Percentiles rank a stretch among this genome's conserved stretches.
Evolutionary conservation across 179 eudicot species (phyloP).

Genomic region (Beta corolliflora): DNA sequence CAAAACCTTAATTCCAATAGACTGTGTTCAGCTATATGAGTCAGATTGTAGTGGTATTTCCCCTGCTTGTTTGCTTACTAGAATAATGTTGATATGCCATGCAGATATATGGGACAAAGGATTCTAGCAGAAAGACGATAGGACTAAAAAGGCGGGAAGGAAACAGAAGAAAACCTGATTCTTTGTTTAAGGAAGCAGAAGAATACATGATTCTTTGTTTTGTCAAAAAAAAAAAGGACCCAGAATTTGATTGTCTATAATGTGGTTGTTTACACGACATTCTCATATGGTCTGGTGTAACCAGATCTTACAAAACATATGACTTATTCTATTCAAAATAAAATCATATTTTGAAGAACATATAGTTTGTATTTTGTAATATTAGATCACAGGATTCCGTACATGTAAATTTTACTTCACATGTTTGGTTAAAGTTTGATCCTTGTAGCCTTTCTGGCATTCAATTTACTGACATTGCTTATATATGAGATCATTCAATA

Average conservation of each 20-base stretch:
- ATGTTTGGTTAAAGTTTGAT: slow-evolving; percentile 16
- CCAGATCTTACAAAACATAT: slow-evolving; percentile 13
- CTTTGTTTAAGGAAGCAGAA: slow-evolving; percentile 12
- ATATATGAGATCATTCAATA: neutral
- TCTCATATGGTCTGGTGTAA: slow-evolving; percentile 15
- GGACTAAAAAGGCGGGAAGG: slow-evolving; percentile 2
- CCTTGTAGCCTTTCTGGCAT: neutral
- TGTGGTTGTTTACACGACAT: slow-evolving; percentile 14
- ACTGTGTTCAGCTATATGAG: too few species aligned
- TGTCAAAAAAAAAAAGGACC: slow-evolving; percentile 5
- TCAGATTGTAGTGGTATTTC: neutral
- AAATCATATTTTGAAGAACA: slow-evolving; percentile 17
- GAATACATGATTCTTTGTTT: slow-evolving; percentile 21
- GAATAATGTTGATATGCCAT: neutral
- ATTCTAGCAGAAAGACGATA: slow-evolving; percentile 48
- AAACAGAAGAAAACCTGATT: slow-evolving; percentile 15
- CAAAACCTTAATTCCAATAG: too few species aligned
- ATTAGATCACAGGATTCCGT: slow-evolving; percentile 19
- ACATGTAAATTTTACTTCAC: slow-evolving; percentile 16
- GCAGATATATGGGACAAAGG: slow-evolving; percentile 75
- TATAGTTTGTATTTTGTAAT: slow-evolving; percentile 11
- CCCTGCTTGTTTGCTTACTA: neutral
- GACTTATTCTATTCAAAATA: slow-evolving; percentile 7
- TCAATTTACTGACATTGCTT: neutral
- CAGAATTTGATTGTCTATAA: slow-evolving; percentile 11